Conservation (phyloP, 202 grass and related monocot species). For the Musa balbisiana region DNA sequence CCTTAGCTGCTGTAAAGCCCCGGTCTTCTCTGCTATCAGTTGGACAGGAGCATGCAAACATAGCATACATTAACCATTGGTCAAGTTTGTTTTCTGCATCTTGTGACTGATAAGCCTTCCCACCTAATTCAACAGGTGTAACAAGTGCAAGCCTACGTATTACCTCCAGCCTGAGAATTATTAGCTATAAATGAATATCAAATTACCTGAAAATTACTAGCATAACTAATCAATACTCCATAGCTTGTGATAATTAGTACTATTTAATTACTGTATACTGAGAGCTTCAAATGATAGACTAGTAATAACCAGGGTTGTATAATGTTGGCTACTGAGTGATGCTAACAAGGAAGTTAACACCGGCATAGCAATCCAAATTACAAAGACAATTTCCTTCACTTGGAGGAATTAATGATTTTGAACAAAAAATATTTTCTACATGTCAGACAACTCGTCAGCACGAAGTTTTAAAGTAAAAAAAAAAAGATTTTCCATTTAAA, state of each 20-base stretch:
- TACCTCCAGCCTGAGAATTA: conserved; percentile 61
- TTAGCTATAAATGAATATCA: not conserved
- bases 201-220: not conserved
- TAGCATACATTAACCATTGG: conserved; percentile 97
- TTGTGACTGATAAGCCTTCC: conserved; percentile 76
- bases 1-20: conserved; percentile 50
- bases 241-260: too few relatives aligned
- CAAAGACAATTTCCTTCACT: not conserved
- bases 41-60: conserved; percentile 90
- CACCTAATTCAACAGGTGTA: conserved; percentile 73
- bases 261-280: too few relatives aligned
- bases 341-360: not conserved
- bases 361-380: not conserved
- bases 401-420: not conserved
- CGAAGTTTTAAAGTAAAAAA: too few relatives aligned
- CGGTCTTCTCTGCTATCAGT: conserved; percentile 63
- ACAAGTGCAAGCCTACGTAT: conserved; percentile 77
- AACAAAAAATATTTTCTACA: not conserved
- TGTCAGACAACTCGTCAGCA: too few relatives aligned
- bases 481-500: too few relatives aligned
- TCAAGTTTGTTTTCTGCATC: conserved; percentile 86
- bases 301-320: not conserved
- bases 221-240: not conserved
- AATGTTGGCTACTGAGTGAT: not conserved
- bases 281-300: too few relatives aligned